Percentiles rank a stretch among this genome's conserved stretches.
phyloP scores from a whole-genome alignment of 306 rosid species.

The Casuarina cunninghamiana region DNA sequence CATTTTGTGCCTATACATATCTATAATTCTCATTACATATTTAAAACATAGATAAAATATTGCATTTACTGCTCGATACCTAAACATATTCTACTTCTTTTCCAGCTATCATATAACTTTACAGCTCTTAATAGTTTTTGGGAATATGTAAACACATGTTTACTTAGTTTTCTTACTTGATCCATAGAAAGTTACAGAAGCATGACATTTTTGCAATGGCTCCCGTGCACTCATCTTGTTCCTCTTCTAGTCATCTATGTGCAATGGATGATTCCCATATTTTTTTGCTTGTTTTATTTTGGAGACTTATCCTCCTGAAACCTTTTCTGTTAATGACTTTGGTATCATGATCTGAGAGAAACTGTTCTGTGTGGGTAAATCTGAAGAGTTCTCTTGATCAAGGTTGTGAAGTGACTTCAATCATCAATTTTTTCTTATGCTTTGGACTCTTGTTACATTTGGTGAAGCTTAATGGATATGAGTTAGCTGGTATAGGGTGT shows the following conservation, averaged over 20 bases:
- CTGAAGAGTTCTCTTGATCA: neutral
- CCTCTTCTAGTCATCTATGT: too few relatives aligned
- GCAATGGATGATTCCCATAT: neutral
- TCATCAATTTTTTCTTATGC: neutral
- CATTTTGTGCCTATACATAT: neutral
- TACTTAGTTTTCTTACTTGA: too few relatives aligned
- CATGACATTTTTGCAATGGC: too few relatives aligned
- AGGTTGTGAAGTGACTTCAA: neutral
- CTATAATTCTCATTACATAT: neutral
- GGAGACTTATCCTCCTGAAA: neutral
- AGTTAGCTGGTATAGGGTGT: neutral
- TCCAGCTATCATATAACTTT: neutral
- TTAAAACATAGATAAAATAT: neutral
- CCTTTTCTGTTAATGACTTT: neutral
- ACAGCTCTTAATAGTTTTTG: neutral
- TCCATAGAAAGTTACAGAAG: too few relatives aligned
- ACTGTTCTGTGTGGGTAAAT: neutral
- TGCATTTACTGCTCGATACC: neutral
- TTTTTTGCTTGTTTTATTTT: neutral
- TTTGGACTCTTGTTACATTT: neutral
- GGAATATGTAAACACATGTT: too few relatives aligned
- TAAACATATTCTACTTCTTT: neutral
- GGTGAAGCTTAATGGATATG: neutral
- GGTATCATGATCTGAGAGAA: neutral
- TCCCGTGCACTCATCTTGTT: too few relatives aligned